These are phyloP conservation scores for Saccharomycopsis sp. DNA, from an alignment of 805 yeast species.

Conservation along the genomic window DNA sequence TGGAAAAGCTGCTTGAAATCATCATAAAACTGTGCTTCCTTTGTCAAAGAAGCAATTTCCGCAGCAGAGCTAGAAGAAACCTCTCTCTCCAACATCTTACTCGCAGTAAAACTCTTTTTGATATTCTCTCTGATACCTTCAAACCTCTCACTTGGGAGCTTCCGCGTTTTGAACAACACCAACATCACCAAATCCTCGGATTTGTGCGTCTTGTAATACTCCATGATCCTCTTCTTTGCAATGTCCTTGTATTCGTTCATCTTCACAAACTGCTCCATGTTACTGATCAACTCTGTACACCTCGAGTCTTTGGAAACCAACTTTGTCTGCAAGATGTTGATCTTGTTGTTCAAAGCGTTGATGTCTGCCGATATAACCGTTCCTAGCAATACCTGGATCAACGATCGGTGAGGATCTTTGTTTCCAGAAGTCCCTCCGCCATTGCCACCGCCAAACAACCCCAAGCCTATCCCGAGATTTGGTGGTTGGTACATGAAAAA, in stretches of 20 bases:
- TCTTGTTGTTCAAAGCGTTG: constrained; percentile 6
- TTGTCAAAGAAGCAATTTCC: neutral
- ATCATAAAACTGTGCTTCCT: constrained; percentile 6
- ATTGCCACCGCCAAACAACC: neutral
- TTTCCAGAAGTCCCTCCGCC: neutral
- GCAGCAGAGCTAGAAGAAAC: too few species aligned
- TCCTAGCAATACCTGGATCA: constrained; percentile 15
- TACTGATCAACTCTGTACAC: constrained; percentile 2
- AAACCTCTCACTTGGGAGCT: neutral
- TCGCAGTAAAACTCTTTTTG: neutral
- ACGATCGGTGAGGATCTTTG: constrained; percentile 13
- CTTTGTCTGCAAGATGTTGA: constrained; percentile 1
- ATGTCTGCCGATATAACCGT: constrained; percentile 13
- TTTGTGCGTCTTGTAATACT: neutral
- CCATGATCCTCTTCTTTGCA: constrained; percentile 3
- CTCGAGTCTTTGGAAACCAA: constrained; percentile 1
- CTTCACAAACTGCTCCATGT: constrained; percentile 5
- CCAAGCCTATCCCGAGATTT: constrained; percentile 9
- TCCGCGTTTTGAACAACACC: constrained; percentile 2
- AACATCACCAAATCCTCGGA: constrained; percentile 8
- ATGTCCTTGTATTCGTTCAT: constrained; percentile 7
- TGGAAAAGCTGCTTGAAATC: constrained; percentile 13
- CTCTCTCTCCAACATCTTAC: neutral
- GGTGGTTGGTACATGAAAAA: constrained; percentile 69
- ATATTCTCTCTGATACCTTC: neutral